Conservation (phyloP, 768 basidiomycete genomes). For the Leccinum barrowsii region DNA sequence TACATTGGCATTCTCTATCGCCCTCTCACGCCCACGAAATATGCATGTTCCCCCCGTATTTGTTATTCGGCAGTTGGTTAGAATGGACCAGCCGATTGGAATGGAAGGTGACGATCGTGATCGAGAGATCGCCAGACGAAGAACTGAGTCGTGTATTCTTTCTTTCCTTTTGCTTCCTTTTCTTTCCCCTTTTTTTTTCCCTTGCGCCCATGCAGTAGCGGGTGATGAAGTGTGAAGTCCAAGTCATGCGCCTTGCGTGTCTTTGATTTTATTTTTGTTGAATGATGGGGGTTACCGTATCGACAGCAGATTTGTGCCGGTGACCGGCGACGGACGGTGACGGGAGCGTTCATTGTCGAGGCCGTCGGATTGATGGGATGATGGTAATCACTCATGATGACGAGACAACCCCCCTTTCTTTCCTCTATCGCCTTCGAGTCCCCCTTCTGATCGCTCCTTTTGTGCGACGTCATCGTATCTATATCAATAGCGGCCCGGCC, state of each 20-base stretch:
- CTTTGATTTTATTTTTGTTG: not conserved
- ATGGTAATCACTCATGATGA: not conserved
- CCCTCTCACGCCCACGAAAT: not conserved
- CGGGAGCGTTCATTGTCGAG: not conserved
- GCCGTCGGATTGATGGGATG: not conserved
- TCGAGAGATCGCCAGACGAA: constrained; percentile 13
- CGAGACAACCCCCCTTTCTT: not conserved
- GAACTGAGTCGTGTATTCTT: not conserved
- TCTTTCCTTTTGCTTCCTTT: not conserved
- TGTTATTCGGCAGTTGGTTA: not conserved
- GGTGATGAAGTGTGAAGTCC: too few species aligned
- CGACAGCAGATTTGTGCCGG: not conserved
- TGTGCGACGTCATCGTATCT: not conserved
- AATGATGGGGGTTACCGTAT: not conserved
- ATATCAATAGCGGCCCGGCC: not conserved
- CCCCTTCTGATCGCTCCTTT: not conserved
- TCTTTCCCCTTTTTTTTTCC: too few species aligned
- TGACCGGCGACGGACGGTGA: not conserved
- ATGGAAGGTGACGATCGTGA: constrained; percentile 12
- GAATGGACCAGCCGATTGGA: not conserved
- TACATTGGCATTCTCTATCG: not conserved
- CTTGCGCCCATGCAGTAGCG: too few species aligned
- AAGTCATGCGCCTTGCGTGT: not conserved
- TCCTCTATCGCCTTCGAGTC: not conserved
- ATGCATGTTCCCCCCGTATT: not conserved